Percentiles rank a stretch among this genome's conserved stretches.
Conservation (phyloP, 371 early-diverging fungal species). For the Mucor saturninus region DNA sequence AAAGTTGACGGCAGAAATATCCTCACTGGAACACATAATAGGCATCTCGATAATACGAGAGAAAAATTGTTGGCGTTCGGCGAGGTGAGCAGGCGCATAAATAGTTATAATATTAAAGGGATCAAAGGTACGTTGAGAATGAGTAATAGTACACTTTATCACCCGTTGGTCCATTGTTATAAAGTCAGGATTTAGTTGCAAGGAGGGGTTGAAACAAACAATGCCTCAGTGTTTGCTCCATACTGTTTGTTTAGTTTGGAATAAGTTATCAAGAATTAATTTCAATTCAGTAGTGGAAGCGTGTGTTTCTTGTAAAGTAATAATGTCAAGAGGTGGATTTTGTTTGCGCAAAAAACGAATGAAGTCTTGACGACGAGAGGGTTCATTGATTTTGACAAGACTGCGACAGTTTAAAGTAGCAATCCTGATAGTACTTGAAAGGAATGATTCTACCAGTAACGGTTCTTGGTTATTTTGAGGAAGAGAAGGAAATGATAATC, state of each 20-base stretch:
- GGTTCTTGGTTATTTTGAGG: not conserved
- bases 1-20: not conserved
- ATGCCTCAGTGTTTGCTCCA: slow-evolving; percentile 15
- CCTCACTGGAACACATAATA: not conserved
- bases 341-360: not conserved
- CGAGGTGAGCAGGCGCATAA: not conserved
- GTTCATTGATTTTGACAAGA: slow-evolving; percentile 6
- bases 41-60: no score
- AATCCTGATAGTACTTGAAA: not conserved
- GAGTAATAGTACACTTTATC: not conserved
- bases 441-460: not conserved
- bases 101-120: slow-evolving; percentile 3
- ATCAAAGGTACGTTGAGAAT: not conserved
- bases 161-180: not conserved
- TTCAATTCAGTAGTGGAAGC: not conserved
- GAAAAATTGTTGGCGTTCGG: not conserved
- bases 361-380: not conserved
- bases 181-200: not conserved
- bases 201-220: not conserved
- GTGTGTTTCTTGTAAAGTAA: slow-evolving; percentile 14
- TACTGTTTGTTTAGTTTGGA: not conserved
- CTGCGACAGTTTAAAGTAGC: slow-evolving; percentile 16
- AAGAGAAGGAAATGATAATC: not conserved
- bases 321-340: not conserved
- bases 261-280: not conserved